Conservation (phyloP, 2,329 filamentous ascomycete species). For the Camptophora hylomeconis region DNA sequence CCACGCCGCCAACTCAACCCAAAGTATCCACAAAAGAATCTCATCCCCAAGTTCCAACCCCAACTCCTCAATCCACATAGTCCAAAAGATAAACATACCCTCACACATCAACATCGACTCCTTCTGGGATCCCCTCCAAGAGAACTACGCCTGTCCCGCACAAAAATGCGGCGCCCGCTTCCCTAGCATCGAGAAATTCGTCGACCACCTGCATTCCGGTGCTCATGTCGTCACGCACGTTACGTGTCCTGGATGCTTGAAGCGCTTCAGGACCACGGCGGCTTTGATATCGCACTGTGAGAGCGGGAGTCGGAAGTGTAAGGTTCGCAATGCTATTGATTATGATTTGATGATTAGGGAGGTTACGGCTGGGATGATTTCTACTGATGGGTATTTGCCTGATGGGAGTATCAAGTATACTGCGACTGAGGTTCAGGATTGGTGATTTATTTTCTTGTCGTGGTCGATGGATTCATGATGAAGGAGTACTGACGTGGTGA, state of each 20-base stretch:
- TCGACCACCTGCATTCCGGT: constrained; percentile 21
- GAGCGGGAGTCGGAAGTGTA: constrained; percentile 14
- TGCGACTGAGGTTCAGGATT: constrained; percentile 12
- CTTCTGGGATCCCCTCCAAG: constrained; percentile 21
- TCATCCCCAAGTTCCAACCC: constrained; percentile 1
- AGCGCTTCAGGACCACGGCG: constrained; percentile 24
- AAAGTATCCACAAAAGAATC: constrained; percentile 1
- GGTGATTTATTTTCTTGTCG: too few species aligned
- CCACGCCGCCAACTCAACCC: not conserved
- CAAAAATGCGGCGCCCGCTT: constrained; percentile 21
- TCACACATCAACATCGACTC: constrained; percentile 17
- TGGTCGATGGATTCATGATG: too few species aligned
- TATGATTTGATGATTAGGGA: constrained; percentile 23
- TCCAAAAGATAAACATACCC: not conserved
- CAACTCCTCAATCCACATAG: constrained; percentile 1
- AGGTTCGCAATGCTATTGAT: constrained; percentile 2
- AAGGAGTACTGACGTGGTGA: too few species aligned
- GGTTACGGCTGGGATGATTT: constrained; percentile 26
- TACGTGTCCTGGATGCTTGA: constrained; percentile 28
- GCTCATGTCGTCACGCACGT: constrained; percentile 17
- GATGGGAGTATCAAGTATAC: constrained; percentile 25
- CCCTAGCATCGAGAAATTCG: constrained; percentile 17
- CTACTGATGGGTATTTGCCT: constrained; percentile 19
- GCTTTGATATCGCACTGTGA: constrained; percentile 31
- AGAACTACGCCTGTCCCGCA: constrained; percentile 22